Evolutionary conservation across 1,284 basidiomycete genomes (phyloP), one percentile per base, ranked within the genome.

Genomic region (Cutaneotrichosporon cutaneum): DNA sequence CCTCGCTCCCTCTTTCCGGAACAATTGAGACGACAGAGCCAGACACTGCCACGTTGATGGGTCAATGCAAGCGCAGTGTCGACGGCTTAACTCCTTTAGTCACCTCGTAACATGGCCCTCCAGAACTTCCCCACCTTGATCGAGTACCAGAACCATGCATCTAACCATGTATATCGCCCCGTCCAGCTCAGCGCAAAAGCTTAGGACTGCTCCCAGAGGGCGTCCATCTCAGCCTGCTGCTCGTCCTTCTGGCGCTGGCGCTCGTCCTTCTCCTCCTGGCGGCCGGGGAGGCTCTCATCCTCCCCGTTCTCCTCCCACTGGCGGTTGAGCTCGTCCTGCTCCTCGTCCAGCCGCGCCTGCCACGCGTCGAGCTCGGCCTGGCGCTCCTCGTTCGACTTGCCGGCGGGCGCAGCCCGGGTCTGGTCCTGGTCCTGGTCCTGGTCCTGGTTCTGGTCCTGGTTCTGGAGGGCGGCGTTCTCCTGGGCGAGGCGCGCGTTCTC

Each of bases 331-430:
- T 39, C 11, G 54, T 16, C 54, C 21, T 35, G 42, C 55, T 57
- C 30, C 24, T 56, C 33, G 47, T 62, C 44, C 32, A 55, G 24
- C n/a, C 26, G 24, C 6, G 32, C 32, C 42, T 56, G 32, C 44
- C 14, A 14, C 27, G 48, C 26, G 26, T 47, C 26, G 22, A n/a
- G 39, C 26, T 27, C 8, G n/a, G 42, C 14, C 47, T 51, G 26
- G 39, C 59, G 13, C 39, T 56, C 48, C 42, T 59, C 54, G 26
- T 57, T 33, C 44, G 56, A 36, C 30, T 35, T 10, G 51, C 51
- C 51, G 32, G 22, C 32, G 10, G 14, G 7, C 39, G 16, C n/a
- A 9, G 30, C 5, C n/a, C 9, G n/a, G 27, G 24, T n/a, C 45
- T 47, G 21, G 3, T 42, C 7, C 24, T 60, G 21, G 27, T 50